Percentiles rank a stretch among this genome's conserved stretches.
phyloP scores from a whole-genome alignment of 306 rosid genomes.

The Hylodesmum podocarpum region DNA sequence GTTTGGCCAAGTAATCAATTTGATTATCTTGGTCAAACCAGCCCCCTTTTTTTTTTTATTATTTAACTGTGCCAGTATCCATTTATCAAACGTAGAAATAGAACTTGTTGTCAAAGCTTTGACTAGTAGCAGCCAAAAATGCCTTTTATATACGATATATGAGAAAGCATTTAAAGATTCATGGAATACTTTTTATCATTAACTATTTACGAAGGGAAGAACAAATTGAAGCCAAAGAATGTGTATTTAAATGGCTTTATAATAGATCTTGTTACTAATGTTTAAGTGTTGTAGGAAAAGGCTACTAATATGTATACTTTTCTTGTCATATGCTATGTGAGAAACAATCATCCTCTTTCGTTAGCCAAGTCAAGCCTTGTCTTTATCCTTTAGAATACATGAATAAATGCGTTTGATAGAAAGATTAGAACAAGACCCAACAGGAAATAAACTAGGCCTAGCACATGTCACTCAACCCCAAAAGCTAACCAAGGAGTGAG shows the following conservation, averaged over 20 bases:
- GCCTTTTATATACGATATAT: no score
- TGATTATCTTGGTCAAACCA: conserved; percentile 45
- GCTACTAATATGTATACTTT: not conserved
- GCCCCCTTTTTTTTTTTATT: conserved; percentile 45
- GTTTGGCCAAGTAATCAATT: conserved; percentile 43
- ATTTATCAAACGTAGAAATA: conserved; percentile 11
- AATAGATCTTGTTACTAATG: not conserved
- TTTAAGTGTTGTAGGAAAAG: not conserved
- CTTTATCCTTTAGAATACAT: not conserved
- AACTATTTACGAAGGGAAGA: not conserved
- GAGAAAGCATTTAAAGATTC: not conserved
- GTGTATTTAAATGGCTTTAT: not conserved
- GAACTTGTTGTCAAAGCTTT: not conserved
- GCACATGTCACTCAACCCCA: not conserved
- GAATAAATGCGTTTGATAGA: not conserved
- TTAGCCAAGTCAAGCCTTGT: not conserved
- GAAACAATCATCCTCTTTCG: not conserved
- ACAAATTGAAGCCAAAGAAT: not conserved
- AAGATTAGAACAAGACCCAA: not conserved
- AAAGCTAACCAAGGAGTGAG: not conserved
- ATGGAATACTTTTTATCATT: not conserved
- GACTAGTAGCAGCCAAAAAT: not conserved
- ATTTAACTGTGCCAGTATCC: not conserved
- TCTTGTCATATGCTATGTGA: not conserved
- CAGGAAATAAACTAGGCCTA: not conserved